Base-by-base conservation (phyloP, 306 rosid genomes). In the Styphnolobium japonicum region DNA sequence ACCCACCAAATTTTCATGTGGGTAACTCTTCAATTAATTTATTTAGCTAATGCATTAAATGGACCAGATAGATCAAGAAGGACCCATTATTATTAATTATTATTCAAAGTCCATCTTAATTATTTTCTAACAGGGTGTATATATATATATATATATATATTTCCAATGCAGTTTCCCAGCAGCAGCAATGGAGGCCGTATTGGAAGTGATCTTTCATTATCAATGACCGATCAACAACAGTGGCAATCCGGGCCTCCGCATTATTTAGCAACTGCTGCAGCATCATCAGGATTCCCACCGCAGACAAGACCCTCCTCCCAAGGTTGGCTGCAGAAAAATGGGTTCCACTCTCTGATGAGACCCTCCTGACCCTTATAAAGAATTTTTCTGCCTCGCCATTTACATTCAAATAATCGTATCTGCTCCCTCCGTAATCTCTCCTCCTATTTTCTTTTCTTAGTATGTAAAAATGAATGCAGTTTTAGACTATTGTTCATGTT, bases 231-330 rank as follows among this genome's bases (percentile, higher is more conserved):
- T 36, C 81, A 87, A 74, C 84, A 87, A 63, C 87, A 78, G 73
- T 87, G 89, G 92, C 90, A 79, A 84, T 55, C 89, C 6, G 87
- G 87, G 40, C 82, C 82, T 71, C 74, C 88, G 58, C 91, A 71
- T 69, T 66, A 83, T 67, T 79, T 81, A 82, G 86, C 94, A 80
- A 80, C 85, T 87, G 94, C 98, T 88, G 99, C 99, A 93, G 99
- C 99, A 96, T 96, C 99, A 96, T 96, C 99, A 96, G 98, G 99
- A 93, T 96, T 96, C 99, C 88, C 92, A 84, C 90, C 67, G 63
- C 98, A 88, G 87, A 89, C 70, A n/a, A 90, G 87, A 56, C 53
- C 85, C 64, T 69, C 85, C 65, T 72, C 83, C 45, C 88, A 88
- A 85, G 75, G 75, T 75, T 87, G 93, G 97, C 87, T 83, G 88